Evolutionary conservation across 768 basidiomycete genomes (phyloP).

Genomic region (Aureoboletus auriporus): DNA sequence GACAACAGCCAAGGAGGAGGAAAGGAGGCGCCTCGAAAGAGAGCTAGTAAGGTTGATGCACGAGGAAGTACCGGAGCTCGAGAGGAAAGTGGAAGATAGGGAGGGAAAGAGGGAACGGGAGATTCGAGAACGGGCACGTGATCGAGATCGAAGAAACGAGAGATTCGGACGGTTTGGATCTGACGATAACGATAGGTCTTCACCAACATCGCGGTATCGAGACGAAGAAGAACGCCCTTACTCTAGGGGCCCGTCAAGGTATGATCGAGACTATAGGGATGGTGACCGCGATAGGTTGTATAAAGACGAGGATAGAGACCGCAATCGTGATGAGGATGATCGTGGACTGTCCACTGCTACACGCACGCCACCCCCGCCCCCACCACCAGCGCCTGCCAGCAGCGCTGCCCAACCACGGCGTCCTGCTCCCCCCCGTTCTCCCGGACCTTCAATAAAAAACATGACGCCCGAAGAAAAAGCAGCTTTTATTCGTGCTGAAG

Average conservation of each 20-base stretch:
- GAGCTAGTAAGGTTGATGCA: conserved; percentile 85
- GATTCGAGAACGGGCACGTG: conserved; percentile 70
- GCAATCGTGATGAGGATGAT: conserved; percentile 27
- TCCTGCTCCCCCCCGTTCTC: conserved; percentile 53
- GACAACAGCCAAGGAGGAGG: conserved; percentile 73
- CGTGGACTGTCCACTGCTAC: conserved; percentile 32
- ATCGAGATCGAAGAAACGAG: conserved; percentile 83
- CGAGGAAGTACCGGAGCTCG: conserved; percentile 87
- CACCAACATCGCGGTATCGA: conserved; percentile 28
- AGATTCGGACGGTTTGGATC: conserved; percentile 68
- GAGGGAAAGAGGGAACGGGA: conserved; percentile 77
- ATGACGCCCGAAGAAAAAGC: conserved; percentile 85
- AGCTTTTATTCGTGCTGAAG: conserved; percentile 75
- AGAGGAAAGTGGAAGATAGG: conserved; percentile 74
- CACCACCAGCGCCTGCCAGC: conserved; percentile 39
- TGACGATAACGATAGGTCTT: conserved; percentile 30
- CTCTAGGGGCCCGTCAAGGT: conserved; percentile 39
- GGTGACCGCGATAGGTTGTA: conserved; percentile 27
- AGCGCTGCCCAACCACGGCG: conserved; percentile 40
- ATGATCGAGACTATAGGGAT: conserved; percentile 37
- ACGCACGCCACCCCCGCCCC: conserved; percentile 46
- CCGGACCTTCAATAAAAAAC: conserved; percentile 56
- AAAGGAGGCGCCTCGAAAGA: conserved; percentile 80
- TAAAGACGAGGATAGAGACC: conserved; percentile 29
- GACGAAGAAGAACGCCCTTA: conserved; percentile 53